Conservation (phyloP, 1,284 basidiomycete genomes). For the Megacollybia platyphylla region DNA sequence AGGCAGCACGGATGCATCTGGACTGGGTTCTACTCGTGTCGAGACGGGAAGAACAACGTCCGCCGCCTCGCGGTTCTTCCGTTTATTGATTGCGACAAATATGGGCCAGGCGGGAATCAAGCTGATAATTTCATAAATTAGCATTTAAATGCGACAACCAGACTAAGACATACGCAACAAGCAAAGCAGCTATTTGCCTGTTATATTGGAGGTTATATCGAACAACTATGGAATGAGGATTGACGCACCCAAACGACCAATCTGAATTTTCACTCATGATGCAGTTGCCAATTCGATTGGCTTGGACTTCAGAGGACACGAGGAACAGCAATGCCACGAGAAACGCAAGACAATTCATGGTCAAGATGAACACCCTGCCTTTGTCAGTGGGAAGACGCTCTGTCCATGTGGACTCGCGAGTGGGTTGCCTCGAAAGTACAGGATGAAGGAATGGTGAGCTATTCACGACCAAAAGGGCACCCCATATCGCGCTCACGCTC, state of each 20-base stretch:
- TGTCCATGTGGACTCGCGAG: not conserved
- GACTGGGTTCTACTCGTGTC: not conserved
- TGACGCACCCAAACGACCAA: not conserved
- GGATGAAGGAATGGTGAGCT: not conserved
- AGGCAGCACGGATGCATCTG: not conserved
- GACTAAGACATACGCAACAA: not conserved
- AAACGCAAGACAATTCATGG: not conserved
- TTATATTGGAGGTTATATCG: too few relatives aligned
- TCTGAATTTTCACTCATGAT: not conserved
- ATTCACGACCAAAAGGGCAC: not conserved
- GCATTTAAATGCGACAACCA: not conserved
- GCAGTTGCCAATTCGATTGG: not conserved
- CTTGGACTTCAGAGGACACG: not conserved
- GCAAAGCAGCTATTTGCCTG: not conserved
- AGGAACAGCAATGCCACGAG: not conserved
- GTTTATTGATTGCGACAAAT: not conserved
- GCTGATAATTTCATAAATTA: not conserved
- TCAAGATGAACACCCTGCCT: not conserved
- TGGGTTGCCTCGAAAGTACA: not conserved
- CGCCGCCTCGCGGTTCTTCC: not conserved
- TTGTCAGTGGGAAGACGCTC: not conserved
- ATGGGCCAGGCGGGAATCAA: not conserved
- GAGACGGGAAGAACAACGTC: not conserved
- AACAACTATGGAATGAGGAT: too few relatives aligned
- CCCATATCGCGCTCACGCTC: not conserved